Evolutionary conservation across 225 moss, liverwort and hornwort species (phyloP), one percentile per base, ranked within the genome.

Genomic region (Antitrichia curtipendula): DNA sequence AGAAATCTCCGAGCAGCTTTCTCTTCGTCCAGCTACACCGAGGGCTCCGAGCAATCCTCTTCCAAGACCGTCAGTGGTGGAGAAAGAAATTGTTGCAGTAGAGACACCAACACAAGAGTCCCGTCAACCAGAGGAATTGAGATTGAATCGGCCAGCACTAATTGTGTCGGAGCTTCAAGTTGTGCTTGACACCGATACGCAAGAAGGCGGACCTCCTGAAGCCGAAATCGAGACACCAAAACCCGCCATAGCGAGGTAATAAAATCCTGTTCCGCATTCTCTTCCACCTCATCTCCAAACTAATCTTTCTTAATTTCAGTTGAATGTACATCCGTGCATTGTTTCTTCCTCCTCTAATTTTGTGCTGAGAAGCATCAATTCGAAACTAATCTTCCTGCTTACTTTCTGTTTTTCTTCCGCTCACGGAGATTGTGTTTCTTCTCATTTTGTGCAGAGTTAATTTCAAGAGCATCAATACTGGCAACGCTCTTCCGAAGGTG

Each of bases 191-290:
- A 71, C 78, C 36, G 85, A 87, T 13, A 45, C 78, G 74, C 91
- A 74, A 56, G 60, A 87, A 86, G 54, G 88, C 53, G 77, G 86
- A n/a, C 71, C 90, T 80, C 85, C 88, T 66, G 90, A 88, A 31
- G 79, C 78, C 60, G 77, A 87, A 75, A 54, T 85, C 41, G 90
- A 93, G 57, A 87, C 90, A 57, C 88, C 88, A 8, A 81, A 78
- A 69, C 82, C 88, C 40, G 82, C 87, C 87, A 85, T 82, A 85
- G 90, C 88, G 70, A 90, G 93, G 93, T 93, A 76, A 77, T 24
- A 40, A 80, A 47, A 24, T 3, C 19, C 13, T 75, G 16, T n/a
- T 72, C 21, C 6, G 22, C 40, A 49, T 69, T 69, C 52, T 85
- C 53, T 76, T 61, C 53, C n/a, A 61, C 23, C 40, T 59, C 32